Evolutionary conservation across 257 asterid genomes (phyloP), one percentile per base, ranked within the genome.

Genomic region (Solanum verrucosum): DNA sequence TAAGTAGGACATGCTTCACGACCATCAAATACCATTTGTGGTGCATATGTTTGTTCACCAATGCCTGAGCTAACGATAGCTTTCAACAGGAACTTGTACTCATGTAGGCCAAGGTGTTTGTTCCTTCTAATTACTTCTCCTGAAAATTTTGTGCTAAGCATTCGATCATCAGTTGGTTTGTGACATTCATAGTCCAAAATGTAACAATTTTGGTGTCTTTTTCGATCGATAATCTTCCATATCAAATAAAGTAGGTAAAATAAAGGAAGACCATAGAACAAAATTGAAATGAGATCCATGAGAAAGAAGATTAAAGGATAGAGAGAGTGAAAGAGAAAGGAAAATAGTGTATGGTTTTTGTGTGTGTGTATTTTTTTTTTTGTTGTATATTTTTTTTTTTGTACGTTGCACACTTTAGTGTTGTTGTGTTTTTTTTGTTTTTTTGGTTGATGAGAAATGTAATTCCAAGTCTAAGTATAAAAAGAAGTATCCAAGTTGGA

Each of bases 31-130:
- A 96, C 93, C 98, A 95, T 93, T 38, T 63, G 84, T 20, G 99
- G 99, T 7, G 91, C 98, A 84, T 96, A 96, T 2, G 99, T 96
- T 63, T 96, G 96, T 87, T 96, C 99, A 15, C 99, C 99, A 44
- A 96, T 95, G 86, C 99, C 99, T 0, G 99, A 96, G 86, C 98
- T 93, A 5, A 95, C 98, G 7, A 94, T 91, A 87, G 99, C 98
- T 87, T 94, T 95, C 81, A 96, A 59, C 15, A 96, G 91, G 87
- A 96, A 96, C 88, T 95, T 88, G 93, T 95, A 95, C 88, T 96
- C 99, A 56, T 89, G 60, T 29, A 95, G 46, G 8, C 99, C 98
- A 7, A 96, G 94, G 42, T 92, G 92, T 18, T 95, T 94, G 94
- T 95, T 96, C n/a, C 99, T 87, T 20, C 92, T 68, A 5, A 96